These are phyloP conservation scores for Pythium dissimile DNA, from an alignment of 352 stramenopile genomes.

Conservation along the genomic window DNA sequence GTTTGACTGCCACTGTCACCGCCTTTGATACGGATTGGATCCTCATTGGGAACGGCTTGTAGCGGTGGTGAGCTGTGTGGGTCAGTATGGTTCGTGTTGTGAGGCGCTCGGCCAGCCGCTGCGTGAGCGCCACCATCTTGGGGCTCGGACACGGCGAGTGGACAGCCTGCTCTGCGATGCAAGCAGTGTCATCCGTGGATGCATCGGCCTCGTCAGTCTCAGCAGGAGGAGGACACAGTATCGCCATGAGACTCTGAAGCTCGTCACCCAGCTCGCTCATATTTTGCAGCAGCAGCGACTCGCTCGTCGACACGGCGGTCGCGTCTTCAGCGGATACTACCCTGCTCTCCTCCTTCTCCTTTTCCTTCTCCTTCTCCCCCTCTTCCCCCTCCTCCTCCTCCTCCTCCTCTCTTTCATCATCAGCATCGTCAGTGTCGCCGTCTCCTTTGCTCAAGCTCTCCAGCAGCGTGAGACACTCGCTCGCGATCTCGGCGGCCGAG, in stretches of 20 bases:
- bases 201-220: background rate
- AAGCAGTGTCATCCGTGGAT: background rate
- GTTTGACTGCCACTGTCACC: background rate
- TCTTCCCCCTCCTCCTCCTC: background rate
- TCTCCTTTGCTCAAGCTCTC: background rate
- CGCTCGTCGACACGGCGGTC: background rate
- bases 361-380: no score
- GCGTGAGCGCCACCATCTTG: slow-evolving; percentile 10
- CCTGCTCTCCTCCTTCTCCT: no score
- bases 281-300: slow-evolving; percentile 1
- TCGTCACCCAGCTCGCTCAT: slow-evolving; percentile 6
- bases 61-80: background rate
- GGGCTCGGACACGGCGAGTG: slow-evolving; percentile 4
- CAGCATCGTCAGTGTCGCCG: background rate
- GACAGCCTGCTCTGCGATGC: background rate
- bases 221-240: slow-evolving; percentile 1
- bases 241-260: slow-evolving; percentile 4
- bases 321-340: no score
- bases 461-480: slow-evolving; percentile 13
- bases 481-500: slow-evolving; percentile 12
- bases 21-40: background rate
- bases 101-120: background rate
- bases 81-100: background rate
- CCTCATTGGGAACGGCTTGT: background rate
- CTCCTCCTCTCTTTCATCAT: background rate